Conservation (phyloP, 495 filamentous ascomycete genomes). For the Aspergillus bridgeri region DNA sequence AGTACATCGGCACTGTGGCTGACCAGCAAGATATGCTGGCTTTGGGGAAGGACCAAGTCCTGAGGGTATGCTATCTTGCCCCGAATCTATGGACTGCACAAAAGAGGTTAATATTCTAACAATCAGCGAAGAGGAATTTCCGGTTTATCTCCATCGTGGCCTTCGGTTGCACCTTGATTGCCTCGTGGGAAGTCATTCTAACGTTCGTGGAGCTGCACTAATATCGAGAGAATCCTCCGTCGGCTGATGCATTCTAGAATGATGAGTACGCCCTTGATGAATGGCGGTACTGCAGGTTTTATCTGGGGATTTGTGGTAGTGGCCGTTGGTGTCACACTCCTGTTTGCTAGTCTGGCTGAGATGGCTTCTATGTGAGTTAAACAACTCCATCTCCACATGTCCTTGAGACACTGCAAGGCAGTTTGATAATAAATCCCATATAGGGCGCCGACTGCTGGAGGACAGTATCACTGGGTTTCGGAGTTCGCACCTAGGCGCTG, state of each 20-base stretch:
- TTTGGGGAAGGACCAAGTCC: slow-evolving; percentile 2
- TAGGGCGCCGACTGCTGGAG: slow-evolving; percentile 49
- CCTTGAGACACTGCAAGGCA: background rate
- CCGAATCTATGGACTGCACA: background rate
- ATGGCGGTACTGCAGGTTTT: slow-evolving; percentile 55
- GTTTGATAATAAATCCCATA: background rate
- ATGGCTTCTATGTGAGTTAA: slow-evolving; percentile 53
- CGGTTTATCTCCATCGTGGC: slow-evolving; percentile 47
- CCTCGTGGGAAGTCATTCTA: slow-evolving; percentile 47
- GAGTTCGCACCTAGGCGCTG: slow-evolving; percentile 51
- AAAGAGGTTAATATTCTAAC: slow-evolving; percentile 2
- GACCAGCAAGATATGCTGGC: slow-evolving; percentile 2
- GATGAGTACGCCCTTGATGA: slow-evolving; percentile 43
- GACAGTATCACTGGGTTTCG: slow-evolving; percentile 59
- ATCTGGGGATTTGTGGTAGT: slow-evolving; percentile 55
- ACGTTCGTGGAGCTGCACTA: slow-evolving; percentile 25
- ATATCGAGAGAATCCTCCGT: background rate
- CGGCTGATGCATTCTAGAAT: slow-evolving; percentile 24
- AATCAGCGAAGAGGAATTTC: slow-evolving; percentile 43
- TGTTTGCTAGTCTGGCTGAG: slow-evolving; percentile 52
- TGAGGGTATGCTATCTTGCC: background rate
- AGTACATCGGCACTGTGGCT: slow-evolving; percentile 5
- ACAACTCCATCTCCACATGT: background rate
- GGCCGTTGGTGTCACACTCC: slow-evolving; percentile 42
- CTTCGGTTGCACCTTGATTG: slow-evolving; percentile 45